Conservation (phyloP, 257 asterid species). For the Nemophila menziesii region DNA sequence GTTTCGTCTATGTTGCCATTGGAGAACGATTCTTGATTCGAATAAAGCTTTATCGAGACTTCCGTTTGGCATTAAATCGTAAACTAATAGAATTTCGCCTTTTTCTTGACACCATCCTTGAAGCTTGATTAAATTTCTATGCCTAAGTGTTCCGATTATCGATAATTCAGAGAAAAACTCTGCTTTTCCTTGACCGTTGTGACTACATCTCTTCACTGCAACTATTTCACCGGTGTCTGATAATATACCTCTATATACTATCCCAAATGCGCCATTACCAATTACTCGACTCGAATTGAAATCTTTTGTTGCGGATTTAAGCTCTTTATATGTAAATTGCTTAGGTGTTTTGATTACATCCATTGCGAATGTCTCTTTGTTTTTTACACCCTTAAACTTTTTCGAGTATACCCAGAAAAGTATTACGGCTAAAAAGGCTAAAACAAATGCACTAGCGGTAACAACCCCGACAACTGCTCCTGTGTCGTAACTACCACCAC, state of each 20-base stretch:
- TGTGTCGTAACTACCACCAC: constrained; percentile 24
- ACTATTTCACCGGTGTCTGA: constrained; percentile 41
- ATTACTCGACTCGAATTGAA: constrained; percentile 37
- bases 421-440: constrained; percentile 37
- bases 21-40: constrained; percentile 48
- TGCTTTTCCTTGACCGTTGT: constrained; percentile 55
- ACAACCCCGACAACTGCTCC: constrained; percentile 74
- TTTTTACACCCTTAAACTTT: constrained; percentile 32
- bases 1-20: constrained; percentile 51
- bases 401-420: constrained; percentile 46
- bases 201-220: constrained; percentile 75
- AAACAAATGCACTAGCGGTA: constrained; percentile 62
- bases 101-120: constrained; percentile 88
- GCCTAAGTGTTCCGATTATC: constrained; percentile 69
- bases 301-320: constrained; percentile 50
- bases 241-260: constrained; percentile 51
- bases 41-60: constrained; percentile 65
- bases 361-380: constrained; percentile 31
- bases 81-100: constrained; percentile 60
- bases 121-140: constrained; percentile 59
- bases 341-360: constrained; percentile 75
- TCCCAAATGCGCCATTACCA: constrained; percentile 78
- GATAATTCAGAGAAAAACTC: constrained; percentile 70
- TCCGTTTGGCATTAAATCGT: constrained; percentile 71
- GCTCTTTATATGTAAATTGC: constrained; percentile 59